Conservation (phyloP, 768 basidiomycete species). For the Cystoderma amianthinum region DNA sequence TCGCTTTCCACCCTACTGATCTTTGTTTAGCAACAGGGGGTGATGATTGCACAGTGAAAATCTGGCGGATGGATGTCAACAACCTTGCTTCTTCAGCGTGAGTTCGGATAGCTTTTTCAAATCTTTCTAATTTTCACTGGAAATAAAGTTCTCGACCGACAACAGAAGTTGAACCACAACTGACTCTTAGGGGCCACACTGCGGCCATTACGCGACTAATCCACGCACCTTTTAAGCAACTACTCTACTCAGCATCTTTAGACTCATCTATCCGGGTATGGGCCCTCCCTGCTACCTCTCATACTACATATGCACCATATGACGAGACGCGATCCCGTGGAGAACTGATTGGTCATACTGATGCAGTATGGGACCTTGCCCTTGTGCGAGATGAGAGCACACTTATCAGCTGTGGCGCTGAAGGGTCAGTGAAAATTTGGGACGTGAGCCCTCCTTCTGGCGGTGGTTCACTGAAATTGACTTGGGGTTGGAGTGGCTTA, state of each 20-base stretch:
- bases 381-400: constrained; percentile 78
- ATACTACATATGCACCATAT: constrained; percentile 89
- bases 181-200: constrained; percentile 91
- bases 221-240: constrained; percentile 66
- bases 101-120: constrained; percentile 29
- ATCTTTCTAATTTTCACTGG: constrained; percentile 12
- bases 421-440: constrained; percentile 93
- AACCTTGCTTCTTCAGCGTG: constrained; percentile 73
- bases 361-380: constrained; percentile 94
- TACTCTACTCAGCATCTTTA: constrained; percentile 87
- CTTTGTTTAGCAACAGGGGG: constrained; percentile 87
- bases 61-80: constrained; percentile 86
- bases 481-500: constrained; percentile 76
- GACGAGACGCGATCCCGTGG: constrained; percentile 74
- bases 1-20: constrained; percentile 86
- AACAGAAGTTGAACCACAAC: constrained; percentile 87
- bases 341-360: constrained; percentile 86
- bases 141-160: constrained; percentile 52
- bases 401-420: constrained; percentile 85
- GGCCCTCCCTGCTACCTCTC: constrained; percentile 68
- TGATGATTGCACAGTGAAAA: constrained; percentile 92
- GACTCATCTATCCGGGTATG: constrained; percentile 93
- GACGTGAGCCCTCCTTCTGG: constrained; percentile 67
- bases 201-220: constrained; percentile 84
- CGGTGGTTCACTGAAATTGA: constrained; percentile 59